Conservation (phyloP, 495 filamentous ascomycete genomes). For the Penicillium cosmopolitanum region DNA sequence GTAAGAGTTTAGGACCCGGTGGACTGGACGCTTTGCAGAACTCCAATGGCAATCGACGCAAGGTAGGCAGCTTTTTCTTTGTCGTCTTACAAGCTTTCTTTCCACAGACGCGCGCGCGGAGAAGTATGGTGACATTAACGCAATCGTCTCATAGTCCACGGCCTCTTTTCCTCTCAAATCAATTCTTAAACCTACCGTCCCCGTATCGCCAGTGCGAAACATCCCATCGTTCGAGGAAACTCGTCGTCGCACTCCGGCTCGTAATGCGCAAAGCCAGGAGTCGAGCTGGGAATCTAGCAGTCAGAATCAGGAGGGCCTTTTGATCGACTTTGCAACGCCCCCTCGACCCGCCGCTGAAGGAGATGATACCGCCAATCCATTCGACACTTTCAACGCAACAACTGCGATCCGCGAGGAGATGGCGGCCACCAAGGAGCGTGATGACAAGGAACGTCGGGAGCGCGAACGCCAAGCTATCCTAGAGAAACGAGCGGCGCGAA, state of each 20-base stretch:
- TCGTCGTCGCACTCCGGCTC: slow-evolving; percentile 44
- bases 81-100: not conserved
- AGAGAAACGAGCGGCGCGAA: slow-evolving; percentile 77
- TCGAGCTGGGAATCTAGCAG: slow-evolving; percentile 18
- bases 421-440: slow-evolving; percentile 71
- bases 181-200: slow-evolving; percentile 84
- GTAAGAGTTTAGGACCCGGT: slow-evolving; percentile 93
- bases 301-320: slow-evolving; percentile 38
- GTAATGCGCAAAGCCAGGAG: slow-evolving; percentile 29
- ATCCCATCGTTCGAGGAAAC: slow-evolving; percentile 56
- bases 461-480: slow-evolving; percentile 69
- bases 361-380: slow-evolving; percentile 56
- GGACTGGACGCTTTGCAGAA: slow-evolving; percentile 81
- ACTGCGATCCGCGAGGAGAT: slow-evolving; percentile 66
- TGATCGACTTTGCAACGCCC: slow-evolving; percentile 54
- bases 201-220: slow-evolving; percentile 64
- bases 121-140: slow-evolving; percentile 9
- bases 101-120: slow-evolving; percentile 6
- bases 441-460: slow-evolving; percentile 68
- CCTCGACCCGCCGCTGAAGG: slow-evolving; percentile 33
- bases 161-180: slow-evolving; percentile 66
- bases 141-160: slow-evolving; percentile 47
- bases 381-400: slow-evolving; percentile 58
- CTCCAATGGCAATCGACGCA: slow-evolving; percentile 77
- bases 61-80: slow-evolving; percentile 56